Base-by-base conservation (phyloP, 2,329 filamentous ascomycete genomes). In the Fusarium lyarnte region DNA sequence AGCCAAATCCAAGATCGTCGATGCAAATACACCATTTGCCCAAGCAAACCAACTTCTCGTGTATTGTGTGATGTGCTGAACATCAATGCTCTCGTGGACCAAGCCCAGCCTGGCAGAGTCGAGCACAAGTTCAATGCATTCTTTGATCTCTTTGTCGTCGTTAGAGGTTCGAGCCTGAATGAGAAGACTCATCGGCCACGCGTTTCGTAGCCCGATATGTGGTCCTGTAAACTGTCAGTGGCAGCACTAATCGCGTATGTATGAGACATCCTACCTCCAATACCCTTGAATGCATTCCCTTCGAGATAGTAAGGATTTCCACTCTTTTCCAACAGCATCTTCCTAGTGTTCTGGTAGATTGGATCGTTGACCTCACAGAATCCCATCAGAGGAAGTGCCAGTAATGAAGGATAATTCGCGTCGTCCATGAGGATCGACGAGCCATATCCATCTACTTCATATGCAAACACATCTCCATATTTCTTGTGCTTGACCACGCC, bases 11-110 rank as follows among this genome's bases (percentile, higher is more conserved):
- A 99, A 84, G 49, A 99, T 94, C 0, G 95, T 97, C 81, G 94
- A 92, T 19, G 95, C 94, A 82, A 97, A 98, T 16, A 99, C 94
- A 2, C 94, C 96, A 76, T 99, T 99, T 16, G 96, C 96, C 96
- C 95, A 98, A 5, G 95, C 94, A 81, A 98, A 98, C 95, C 95
- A 98, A 78, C 92, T 94, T 72, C 94, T 87, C 4, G 95, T 98
- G 81, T 96, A 98, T 27, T 85, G 83, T n/a, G 73, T 68, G 5
- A 84, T 76, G 43, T 82, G 79, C 69, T 95, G 91, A 9, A 98
- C 95, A 77, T 97, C 90, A 43, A 99, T 90, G 76, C 93, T 97
- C 84, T 99, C 96, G 78, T 99, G 95, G 4, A 99, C 87, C 53
- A 99, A 83, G 0, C 96, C 96, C 14, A 97, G 86, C 58, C 86